These are phyloP conservation scores for Kuraishia molischiana DNA, from an alignment of 805 yeast species.

Conservation along the genomic window DNA sequence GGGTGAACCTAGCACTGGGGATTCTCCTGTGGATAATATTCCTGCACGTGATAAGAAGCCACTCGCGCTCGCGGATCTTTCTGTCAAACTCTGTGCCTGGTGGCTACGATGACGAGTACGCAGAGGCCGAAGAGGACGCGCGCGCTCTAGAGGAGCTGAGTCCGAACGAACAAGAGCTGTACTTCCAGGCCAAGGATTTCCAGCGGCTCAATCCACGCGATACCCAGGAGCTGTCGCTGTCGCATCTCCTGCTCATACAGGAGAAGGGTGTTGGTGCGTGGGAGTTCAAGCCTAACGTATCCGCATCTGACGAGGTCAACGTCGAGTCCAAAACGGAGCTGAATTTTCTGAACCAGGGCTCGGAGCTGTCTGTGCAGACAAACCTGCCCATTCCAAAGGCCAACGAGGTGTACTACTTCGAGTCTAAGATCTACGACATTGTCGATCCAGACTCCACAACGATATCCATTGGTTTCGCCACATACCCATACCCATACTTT, in stretches of 20 bases:
- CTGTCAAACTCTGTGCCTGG: constrained; percentile 38
- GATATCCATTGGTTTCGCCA: constrained; percentile 70
- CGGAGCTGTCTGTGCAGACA: constrained; percentile 48
- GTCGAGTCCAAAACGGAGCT: constrained; percentile 61
- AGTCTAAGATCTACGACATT: constrained; percentile 69
- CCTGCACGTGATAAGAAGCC: neutral
- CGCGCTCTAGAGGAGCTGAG: constrained; percentile 50
- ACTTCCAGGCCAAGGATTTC: constrained; percentile 55
- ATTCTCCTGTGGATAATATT: neutral
- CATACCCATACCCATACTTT: constrained; percentile 89
- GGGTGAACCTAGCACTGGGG: too few species aligned
- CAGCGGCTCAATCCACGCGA: constrained; percentile 28
- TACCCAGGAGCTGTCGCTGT: constrained; percentile 24
- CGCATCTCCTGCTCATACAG: constrained; percentile 61
- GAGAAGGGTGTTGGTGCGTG: constrained; percentile 87
- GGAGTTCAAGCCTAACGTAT: constrained; percentile 62
- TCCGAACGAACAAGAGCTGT: constrained; percentile 60
- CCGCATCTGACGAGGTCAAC: constrained; percentile 43
- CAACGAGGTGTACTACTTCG: constrained; percentile 85
- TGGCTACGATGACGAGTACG: constrained; percentile 49
- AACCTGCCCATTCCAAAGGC: constrained; percentile 77
- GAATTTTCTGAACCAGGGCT: constrained; percentile 42
- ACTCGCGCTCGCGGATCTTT: constrained; percentile 1
- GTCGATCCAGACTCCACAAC: constrained; percentile 44
- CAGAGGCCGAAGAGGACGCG: constrained; percentile 47